A percentile compares a stretch with the other conserved stretches of the same genome.
Conservation (phyloP, 257 asterid genomes). For the Rauvolfia tetraphylla region DNA sequence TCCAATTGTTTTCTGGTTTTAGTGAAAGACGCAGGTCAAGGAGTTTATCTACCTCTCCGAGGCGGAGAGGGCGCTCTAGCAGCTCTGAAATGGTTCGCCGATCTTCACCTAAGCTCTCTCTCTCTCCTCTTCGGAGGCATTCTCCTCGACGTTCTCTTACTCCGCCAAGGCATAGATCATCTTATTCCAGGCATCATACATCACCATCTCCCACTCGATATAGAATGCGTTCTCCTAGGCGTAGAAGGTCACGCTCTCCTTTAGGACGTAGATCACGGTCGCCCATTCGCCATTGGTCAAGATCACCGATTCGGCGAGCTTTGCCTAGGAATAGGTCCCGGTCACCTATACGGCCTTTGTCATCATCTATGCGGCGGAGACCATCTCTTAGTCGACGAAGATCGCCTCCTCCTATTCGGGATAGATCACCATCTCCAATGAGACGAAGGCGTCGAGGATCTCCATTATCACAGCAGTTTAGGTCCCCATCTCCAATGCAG, state of each 20-base stretch:
- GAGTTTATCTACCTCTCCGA: slow-evolving; percentile 52
- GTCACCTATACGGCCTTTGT: slow-evolving; percentile 21
- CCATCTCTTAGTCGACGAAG: slow-evolving; percentile 42
- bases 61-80: slow-evolving; percentile 51
- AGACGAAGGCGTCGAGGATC: slow-evolving; percentile 49
- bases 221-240: slow-evolving; percentile 55
- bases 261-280: slow-evolving; percentile 34
- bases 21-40: slow-evolving; percentile 61
- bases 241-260: slow-evolving; percentile 60
- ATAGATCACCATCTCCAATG: slow-evolving; percentile 42
- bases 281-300: slow-evolving; percentile 32
- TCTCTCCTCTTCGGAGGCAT: slow-evolving; percentile 54
- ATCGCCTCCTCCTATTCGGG: slow-evolving; percentile 38
- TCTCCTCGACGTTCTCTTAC: slow-evolving; percentile 44
- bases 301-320: slow-evolving; percentile 30
- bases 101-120: slow-evolving; percentile 50
- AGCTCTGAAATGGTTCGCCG: slow-evolving; percentile 51
- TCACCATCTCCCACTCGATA: slow-evolving; percentile 66
- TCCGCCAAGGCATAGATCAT: slow-evolving; percentile 60
- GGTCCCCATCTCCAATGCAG: slow-evolving; percentile 34
- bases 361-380: slow-evolving; percentile 24
- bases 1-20: background rate
- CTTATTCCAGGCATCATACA: slow-evolving; percentile 36
- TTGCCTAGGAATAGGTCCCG: slow-evolving; percentile 27
- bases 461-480: slow-evolving; percentile 45